phyloP scores from a whole-genome alignment of 441 rosid species.

The Corymbia calophylla region DNA sequence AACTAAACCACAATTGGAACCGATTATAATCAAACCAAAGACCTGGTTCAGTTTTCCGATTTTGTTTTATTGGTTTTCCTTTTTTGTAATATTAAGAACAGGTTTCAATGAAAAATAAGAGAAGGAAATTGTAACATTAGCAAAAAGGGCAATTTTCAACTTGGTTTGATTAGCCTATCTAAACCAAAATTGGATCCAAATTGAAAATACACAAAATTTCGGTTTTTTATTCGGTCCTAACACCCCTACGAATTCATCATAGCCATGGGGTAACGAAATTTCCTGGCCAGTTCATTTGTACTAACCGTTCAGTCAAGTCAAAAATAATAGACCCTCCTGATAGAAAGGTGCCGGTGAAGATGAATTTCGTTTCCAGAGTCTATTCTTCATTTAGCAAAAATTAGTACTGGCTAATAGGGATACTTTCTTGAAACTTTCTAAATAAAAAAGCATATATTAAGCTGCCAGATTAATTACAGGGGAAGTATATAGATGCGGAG shows the following conservation, averaged over 20 bases:
- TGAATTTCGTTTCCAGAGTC: neutral
- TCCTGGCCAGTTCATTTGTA: neutral
- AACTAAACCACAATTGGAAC: rapidly evolving
- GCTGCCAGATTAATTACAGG: neutral
- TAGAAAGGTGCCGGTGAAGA: neutral
- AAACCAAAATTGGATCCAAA: neutral
- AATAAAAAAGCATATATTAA: neutral
- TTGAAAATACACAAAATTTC: neutral
- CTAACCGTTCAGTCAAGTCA: neutral
- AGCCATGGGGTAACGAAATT: neutral
- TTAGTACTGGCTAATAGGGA: neutral
- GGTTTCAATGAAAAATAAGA: neutral
- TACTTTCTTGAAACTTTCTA: neutral
- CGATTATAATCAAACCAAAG: too few species aligned
- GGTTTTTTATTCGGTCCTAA: rapidly evolving
- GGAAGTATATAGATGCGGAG: neutral
- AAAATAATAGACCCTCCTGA: neutral
- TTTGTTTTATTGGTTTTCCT: neutral
- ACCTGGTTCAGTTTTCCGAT: neutral
- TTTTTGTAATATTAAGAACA: neutral
- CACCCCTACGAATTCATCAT: neutral
- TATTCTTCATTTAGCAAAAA: neutral
- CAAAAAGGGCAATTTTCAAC: neutral
- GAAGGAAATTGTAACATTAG: neutral
- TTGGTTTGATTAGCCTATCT: neutral